A percentile compares a stretch with the other conserved stretches of the same genome.
Conservation (phyloP, 768 basidiomycete species). For the Fistulinella prunicolor region DNA sequence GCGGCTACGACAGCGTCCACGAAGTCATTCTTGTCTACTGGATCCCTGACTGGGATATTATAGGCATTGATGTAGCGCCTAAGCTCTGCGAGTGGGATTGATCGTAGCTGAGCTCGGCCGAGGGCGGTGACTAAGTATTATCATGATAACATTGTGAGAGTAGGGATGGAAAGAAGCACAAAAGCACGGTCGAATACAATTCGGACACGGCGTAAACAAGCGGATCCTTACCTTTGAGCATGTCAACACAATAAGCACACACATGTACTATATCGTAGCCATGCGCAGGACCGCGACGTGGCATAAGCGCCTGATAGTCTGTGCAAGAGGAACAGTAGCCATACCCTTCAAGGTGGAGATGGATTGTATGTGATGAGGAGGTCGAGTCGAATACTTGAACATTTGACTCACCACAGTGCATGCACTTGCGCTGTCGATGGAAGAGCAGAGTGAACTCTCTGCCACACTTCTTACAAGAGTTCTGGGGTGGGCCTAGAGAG, state of each 20-base stretch:
- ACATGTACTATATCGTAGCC: conserved; percentile 68
- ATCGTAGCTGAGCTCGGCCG: conserved; percentile 53
- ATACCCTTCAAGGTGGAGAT: conserved; percentile 46
- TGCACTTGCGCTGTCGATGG: conserved; percentile 60
- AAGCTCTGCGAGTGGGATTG: conserved; percentile 56
- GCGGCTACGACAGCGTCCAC: conserved; percentile 57
- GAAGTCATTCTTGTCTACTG: conserved; percentile 77
- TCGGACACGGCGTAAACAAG: background rate
- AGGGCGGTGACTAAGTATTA: conserved; percentile 61
- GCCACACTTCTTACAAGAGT: conserved; percentile 64
- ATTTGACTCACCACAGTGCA: conserved; percentile 64
- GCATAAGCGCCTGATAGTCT: conserved; percentile 77
- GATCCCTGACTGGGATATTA: conserved; percentile 56
- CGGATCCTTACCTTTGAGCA: conserved; percentile 52
- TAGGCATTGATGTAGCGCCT: conserved; percentile 71
- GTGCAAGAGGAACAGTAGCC: conserved; percentile 70
- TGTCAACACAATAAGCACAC: conserved; percentile 73
- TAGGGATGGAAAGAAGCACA: background rate
- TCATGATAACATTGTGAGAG: background rate
- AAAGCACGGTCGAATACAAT: background rate
- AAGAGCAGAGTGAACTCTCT: conserved; percentile 72
- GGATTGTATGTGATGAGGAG: background rate
- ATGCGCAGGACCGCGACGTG: conserved; percentile 45
- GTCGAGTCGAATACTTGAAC: no score
- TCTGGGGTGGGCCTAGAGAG: conserved; percentile 25